Evolutionary conservation across 768 basidiomycete genomes (phyloP).

Genomic region (Trametes cubensis): DNA sequence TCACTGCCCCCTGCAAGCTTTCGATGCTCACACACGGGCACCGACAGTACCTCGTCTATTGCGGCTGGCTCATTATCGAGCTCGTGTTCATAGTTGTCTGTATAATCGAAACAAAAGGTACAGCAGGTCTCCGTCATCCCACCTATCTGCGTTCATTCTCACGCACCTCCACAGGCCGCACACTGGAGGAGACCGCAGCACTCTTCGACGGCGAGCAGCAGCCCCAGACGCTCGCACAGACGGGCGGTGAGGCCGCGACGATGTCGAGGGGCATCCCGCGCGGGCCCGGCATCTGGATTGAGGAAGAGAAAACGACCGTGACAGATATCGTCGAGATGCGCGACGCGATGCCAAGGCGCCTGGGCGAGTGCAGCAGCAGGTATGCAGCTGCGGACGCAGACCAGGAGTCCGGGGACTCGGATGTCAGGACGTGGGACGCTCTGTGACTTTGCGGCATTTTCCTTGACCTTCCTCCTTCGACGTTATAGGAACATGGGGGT

Average conservation of each 20-base stretch:
- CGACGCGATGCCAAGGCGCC: conserved; percentile 4
- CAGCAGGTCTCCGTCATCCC: neutral
- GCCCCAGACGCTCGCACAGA: conserved; percentile 43
- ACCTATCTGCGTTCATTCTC: neutral
- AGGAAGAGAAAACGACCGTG: conserved; percentile 21
- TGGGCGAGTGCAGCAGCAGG: conserved; percentile 17
- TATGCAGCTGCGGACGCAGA: neutral
- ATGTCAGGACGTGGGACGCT: neutral
- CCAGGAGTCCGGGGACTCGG: conserved; percentile 2
- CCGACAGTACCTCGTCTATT: conserved; percentile 57
- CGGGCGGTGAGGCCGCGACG: conserved; percentile 53
- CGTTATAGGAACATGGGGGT: too few species aligned
- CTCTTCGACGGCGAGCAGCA: conserved; percentile 67
- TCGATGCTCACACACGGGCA: neutral
- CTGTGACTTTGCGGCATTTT: neutral
- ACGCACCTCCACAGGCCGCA: conserved; percentile 45
- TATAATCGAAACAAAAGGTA: conserved; percentile 67
- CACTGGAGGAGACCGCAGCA: conserved; percentile 73
- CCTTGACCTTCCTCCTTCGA: neutral
- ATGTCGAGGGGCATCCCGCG: conserved; percentile 25
- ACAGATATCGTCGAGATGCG: conserved; percentile 20
- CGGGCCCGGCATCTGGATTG: conserved; percentile 17
- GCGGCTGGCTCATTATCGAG: conserved; percentile 66
- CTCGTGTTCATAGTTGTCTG: conserved; percentile 56
- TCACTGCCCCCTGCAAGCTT: conserved; percentile 19